Evolutionary conservation across 495 filamentous ascomycete species (phyloP), one percentile per base, ranked within the genome.

Genomic region (Copromyces sp.): DNA sequence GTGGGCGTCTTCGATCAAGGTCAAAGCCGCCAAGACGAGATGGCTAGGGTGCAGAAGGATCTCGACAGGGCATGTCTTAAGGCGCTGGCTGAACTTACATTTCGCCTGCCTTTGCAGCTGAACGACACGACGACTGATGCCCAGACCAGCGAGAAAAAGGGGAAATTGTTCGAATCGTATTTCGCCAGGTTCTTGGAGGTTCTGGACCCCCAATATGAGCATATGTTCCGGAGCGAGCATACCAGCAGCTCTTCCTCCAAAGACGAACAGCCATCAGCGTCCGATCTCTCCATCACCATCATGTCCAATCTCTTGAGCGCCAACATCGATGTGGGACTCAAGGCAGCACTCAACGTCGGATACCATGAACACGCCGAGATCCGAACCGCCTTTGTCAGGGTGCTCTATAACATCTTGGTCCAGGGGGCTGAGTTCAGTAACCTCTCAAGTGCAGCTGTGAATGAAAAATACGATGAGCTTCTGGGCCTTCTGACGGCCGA

Each of bases 381-480:
- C 70, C 83, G 89, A 45, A 91, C 89, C 9, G 89, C 89, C 24
- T 91, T 91, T 74, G 86, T 91, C 71, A 87, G 87, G 74, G 89
- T 91, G 9, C 83, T 91, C 61, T 89, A 87, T 71, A 90, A 91
- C 78, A 90, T 91, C 68, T 77, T 91, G 24, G 84, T 89, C 39
- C 89, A 91, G 76, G 89, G 89, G 29, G 89, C 89, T 9, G 89
- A 90, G 74, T 91, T 91, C 77, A 89, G 87, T 72, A 88, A 87
- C 53, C 77, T 90, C 32, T 89, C 88, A 24, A 89, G 90, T 79
- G 83, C 84, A 37, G 87, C 88, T 9, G 88, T 90, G 16, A 89
- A 84, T 72, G 87, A 90, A 74, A 90, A 89, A 77, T 91, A 91
- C 73, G 86, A 90, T 68, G 83, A 85, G 69, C 79, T 91, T 17